Percentiles rank a stretch among this genome's conserved stretches.
Evolutionary conservation across 1,284 basidiomycete genomes (phyloP).

Genomic region (Puccinia hordei): DNA sequence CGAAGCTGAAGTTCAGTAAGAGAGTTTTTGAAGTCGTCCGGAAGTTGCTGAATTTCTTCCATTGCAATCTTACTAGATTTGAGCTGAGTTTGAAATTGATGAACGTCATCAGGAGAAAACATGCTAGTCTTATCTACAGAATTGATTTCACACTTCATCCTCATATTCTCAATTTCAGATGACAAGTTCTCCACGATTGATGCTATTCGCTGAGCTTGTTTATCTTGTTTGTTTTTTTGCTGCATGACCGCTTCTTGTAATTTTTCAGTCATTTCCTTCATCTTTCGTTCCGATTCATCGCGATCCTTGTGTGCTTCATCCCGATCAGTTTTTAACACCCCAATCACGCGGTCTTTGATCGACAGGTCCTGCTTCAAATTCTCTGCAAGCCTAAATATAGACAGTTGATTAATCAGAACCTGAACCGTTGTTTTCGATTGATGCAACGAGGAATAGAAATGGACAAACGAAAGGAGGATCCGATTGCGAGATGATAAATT

Average conservation of each 20-base stretch:
- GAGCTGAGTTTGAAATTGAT: constrained; percentile 22
- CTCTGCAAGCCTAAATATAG: neutral
- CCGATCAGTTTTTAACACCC: neutral
- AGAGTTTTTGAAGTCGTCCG: neutral
- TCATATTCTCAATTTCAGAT: neutral
- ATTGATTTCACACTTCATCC: neutral
- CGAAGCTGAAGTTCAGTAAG: neutral
- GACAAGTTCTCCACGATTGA: constrained; percentile 15
- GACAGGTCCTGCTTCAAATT: constrained; percentile 26
- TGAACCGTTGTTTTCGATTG: neutral
- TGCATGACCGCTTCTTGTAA: constrained; percentile 2
- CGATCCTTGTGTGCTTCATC: constrained; percentile 2
- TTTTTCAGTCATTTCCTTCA: constrained; percentile 14
- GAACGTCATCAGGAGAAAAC: neutral
- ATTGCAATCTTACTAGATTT: constrained; percentile 15
- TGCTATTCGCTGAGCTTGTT: constrained; percentile 17
- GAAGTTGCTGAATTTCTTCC: constrained; percentile 2
- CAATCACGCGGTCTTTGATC: neutral
- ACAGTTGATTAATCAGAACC: neutral
- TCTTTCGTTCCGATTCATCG: neutral
- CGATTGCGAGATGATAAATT: neutral
- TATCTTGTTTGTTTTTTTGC: constrained; percentile 6
- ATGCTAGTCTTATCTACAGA: neutral
- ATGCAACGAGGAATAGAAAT: neutral
- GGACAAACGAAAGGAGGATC: constrained; percentile 11